Evolutionary conservation across 371 early-diverging fungal species (phyloP).

Genomic region (Paraphysoderma sedebokerense): DNA sequence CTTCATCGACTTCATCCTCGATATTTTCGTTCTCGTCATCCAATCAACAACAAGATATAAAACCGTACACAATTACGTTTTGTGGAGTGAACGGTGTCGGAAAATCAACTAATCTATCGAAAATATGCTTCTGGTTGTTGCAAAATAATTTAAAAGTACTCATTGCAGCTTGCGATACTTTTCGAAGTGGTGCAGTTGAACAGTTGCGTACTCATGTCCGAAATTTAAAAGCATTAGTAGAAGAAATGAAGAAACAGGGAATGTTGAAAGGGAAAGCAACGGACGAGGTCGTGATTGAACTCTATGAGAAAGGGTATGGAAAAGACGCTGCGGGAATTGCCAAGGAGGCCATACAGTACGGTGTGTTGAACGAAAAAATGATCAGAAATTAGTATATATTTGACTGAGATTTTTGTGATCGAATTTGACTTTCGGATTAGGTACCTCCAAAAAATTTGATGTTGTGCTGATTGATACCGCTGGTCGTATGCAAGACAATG

Average conservation of each 20-base stretch:
- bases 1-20: too few relatives aligned
- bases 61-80: constrained; percentile 85
- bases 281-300: constrained; percentile 49
- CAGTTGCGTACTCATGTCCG: constrained; percentile 89
- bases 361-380: constrained; percentile 26
- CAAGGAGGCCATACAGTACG: constrained; percentile 87
- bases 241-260: constrained; percentile 16
- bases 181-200: constrained; percentile 98
- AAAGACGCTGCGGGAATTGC: constrained; percentile 97
- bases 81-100: constrained; percentile 99
- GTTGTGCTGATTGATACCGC: constrained; percentile 98
- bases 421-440: constrained; percentile 11
- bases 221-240: constrained; percentile 66
- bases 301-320: constrained; percentile 97
- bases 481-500: constrained; percentile 99
- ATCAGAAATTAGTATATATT: too few relatives aligned
- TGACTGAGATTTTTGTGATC: too few relatives aligned
- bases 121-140: constrained; percentile 94
- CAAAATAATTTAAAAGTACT: constrained; percentile 82
- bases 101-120: constrained; percentile 93
- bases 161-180: constrained; percentile 99
- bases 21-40: too few relatives aligned
- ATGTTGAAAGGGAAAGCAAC: constrained; percentile 30
- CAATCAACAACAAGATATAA: too few relatives aligned
- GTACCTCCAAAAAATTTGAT: constrained; percentile 59